A percentile compares a stretch with the other conserved stretches of the same genome.
phyloP scores from a whole-genome alignment of 23 red algal species.

The Gracilaria caudata region DNA sequence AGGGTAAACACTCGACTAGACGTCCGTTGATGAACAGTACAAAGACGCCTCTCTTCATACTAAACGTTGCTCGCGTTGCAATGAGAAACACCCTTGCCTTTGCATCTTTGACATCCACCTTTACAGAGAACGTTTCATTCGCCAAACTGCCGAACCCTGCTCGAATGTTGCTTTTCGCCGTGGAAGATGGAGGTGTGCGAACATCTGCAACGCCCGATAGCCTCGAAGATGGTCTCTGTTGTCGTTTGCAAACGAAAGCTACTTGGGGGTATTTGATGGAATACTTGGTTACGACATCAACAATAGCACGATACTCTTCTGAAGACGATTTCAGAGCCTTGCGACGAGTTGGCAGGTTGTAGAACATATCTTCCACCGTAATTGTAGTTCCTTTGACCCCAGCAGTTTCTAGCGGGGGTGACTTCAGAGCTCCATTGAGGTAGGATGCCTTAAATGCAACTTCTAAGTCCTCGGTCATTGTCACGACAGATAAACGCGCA shows the following conservation, averaged over 20 bases:
- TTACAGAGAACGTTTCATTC: slow-evolving; percentile 48
- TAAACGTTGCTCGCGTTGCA: slow-evolving; percentile 70
- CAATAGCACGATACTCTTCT: slow-evolving; percentile 94
- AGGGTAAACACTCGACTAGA: slow-evolving; percentile 74
- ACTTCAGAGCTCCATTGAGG: slow-evolving; percentile 61
- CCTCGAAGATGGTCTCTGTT: slow-evolving; percentile 10
- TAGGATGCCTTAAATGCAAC: slow-evolving; percentile 75
- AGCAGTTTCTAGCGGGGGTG: slow-evolving; percentile 43
- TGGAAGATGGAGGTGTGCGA: slow-evolving; percentile 38
- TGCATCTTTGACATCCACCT: slow-evolving; percentile 31
- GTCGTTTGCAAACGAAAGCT: slow-evolving; percentile 64
- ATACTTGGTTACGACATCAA: slow-evolving; percentile 85
- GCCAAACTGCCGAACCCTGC: slow-evolving; percentile 78
- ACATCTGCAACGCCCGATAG: slow-evolving; percentile 46
- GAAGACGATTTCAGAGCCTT: slow-evolving; percentile 37
- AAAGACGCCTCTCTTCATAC: slow-evolving; percentile 60
- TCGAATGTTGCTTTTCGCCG: slow-evolving; percentile 70
- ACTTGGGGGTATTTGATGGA: slow-evolving; percentile 75
- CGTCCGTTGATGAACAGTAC: slow-evolving; percentile 96
- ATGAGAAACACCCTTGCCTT: slow-evolving; percentile 41
- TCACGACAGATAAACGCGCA: slow-evolving; percentile 68
- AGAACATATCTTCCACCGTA: slow-evolving; percentile 88
- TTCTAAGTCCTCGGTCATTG: slow-evolving; percentile 44
- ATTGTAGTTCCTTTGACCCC: slow-evolving; percentile 88
- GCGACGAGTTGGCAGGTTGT: slow-evolving; percentile 72